Evolutionary conservation across 139 green algal species (phyloP), one percentile per base, ranked within the genome.

Genomic region (Tetratostichococcus sp.): DNA sequence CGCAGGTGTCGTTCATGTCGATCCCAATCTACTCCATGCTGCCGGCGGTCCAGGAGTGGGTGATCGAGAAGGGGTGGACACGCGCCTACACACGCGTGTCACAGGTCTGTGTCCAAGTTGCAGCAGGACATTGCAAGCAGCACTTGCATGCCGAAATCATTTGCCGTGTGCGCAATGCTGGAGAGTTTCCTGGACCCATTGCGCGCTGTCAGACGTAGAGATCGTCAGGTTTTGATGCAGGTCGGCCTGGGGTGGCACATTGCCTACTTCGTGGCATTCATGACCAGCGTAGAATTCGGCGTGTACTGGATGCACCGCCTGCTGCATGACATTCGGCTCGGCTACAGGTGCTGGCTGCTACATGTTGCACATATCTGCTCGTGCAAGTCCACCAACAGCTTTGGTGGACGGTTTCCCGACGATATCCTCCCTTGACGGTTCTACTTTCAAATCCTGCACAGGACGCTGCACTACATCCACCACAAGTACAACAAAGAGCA

Each of bases 401-500:
- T n/a, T n/a, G n/a, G n/a, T n/a, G n/a, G n/a, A n/a, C n/a, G n/a
- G n/a, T n/a, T n/a, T n/a, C n/a, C n/a, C n/a, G n/a, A n/a, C n/a
- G n/a, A n/a, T 50, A 11, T 50, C 39, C 11, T 6, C 39, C 6
- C 16, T 80, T 2, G 50, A 28, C 50, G 26, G 22, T 8, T 62
- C 19, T 62, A 17, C 50, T 8, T 62, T 8, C 50, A 2, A 4
- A 26, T 62, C 11, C 50, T 5, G 14, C 50, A n/a, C 86, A 87
- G 80, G 71, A 75, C 68, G 33, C 85, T 97, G 43, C 93, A 97
- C 81, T 67, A 82, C 67, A 92, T 86, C 31, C 94, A 98, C 83
- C 94, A 98, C 83, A 97, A 95, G 72, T 98, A 98, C 91, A 98
- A 98, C 90, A 98, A 98, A 89, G 92, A 97, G 83, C 86, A 98